Percentiles rank a stretch among this genome's conserved stretches.
Conservation (phyloP, 345 rosid species). For the Mercurialis annua region DNA sequence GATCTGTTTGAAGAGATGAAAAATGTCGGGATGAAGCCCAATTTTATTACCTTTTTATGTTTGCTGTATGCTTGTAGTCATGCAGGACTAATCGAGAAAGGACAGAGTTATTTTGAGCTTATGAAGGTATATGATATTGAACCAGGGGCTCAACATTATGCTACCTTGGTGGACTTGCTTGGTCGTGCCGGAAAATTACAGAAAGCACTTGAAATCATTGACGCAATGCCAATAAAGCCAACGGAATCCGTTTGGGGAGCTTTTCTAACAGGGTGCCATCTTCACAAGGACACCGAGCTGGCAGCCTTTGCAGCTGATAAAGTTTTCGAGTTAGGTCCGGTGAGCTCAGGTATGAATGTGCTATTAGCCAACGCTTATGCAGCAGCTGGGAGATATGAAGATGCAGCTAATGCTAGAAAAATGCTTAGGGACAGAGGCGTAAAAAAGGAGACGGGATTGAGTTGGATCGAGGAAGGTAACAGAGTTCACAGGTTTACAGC, state of each 20-base stretch:
- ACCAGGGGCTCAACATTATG: conserved; percentile 74
- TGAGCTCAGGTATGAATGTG: conserved; percentile 71
- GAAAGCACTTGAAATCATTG: conserved; percentile 57
- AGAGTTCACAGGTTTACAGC: conserved; percentile 79
- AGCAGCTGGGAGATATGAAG: conserved; percentile 83
- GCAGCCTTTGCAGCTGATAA: conserved; percentile 81
- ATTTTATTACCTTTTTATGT: conserved; percentile 73
- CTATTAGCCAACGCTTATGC: conserved; percentile 77
- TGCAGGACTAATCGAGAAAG: conserved; percentile 63
- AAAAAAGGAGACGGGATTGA: conserved; percentile 84
- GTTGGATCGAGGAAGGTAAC: conserved; percentile 93
- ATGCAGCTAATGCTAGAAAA: conserved; percentile 79
- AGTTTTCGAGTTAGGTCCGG: conserved; percentile 57
- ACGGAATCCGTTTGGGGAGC: conserved; percentile 92
- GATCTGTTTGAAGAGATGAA: conserved; percentile 59
- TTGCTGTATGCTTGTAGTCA: conserved; percentile 91
- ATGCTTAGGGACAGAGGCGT: conserved; percentile 72
- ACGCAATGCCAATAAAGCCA: conserved; percentile 61
- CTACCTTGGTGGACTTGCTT: conserved; percentile 75
- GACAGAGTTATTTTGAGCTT: conserved; percentile 56
- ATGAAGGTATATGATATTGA: conserved; percentile 68
- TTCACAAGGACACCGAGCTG: conserved; percentile 65
- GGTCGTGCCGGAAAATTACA: conserved; percentile 79
- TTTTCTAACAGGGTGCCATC: conserved; percentile 68
- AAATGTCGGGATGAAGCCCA: conserved; percentile 52